phyloP scores from a whole-genome alignment of 2,329 filamentous ascomycete species.

The Aspergillus bombycis region DNA sequence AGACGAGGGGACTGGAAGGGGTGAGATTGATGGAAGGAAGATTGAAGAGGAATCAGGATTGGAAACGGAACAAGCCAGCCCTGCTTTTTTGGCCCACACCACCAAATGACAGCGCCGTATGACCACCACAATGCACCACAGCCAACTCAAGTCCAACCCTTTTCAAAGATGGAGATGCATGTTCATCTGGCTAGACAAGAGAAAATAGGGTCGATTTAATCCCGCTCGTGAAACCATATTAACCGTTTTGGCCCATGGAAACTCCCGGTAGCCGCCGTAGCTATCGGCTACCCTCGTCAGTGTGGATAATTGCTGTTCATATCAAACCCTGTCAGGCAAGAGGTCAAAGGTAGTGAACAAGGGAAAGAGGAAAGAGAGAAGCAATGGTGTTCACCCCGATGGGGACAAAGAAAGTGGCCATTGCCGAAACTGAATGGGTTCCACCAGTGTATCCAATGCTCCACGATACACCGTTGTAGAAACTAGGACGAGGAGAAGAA shows the following conservation, averaged over 20 bases:
- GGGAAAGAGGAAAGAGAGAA: background rate
- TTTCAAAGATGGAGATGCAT: background rate
- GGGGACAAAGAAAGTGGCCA: background rate
- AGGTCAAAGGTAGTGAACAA: background rate
- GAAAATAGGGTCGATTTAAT: background rate
- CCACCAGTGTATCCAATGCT: background rate
- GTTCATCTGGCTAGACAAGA: background rate
- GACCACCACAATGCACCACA: background rate
- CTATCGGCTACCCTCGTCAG: background rate
- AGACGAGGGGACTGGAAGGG: background rate
- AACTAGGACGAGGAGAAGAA: background rate
- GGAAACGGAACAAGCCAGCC: background rate
- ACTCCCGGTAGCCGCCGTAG: background rate
- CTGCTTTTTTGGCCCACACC: conserved; percentile 3
- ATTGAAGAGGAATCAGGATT: background rate
- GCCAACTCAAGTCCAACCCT: background rate
- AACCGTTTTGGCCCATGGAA: background rate
- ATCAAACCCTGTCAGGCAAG: background rate
- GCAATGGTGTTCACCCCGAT: background rate
- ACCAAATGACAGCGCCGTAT: background rate
- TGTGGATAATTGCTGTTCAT: background rate
- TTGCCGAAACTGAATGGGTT: background rate
- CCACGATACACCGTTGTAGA: background rate
- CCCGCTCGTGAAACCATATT: background rate
- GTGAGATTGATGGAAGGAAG: background rate